Percentiles rank a stretch among this genome's conserved stretches.
Conservation (phyloP, 345 rosid genomes). For the Cardiospermum halicacabum region DNA sequence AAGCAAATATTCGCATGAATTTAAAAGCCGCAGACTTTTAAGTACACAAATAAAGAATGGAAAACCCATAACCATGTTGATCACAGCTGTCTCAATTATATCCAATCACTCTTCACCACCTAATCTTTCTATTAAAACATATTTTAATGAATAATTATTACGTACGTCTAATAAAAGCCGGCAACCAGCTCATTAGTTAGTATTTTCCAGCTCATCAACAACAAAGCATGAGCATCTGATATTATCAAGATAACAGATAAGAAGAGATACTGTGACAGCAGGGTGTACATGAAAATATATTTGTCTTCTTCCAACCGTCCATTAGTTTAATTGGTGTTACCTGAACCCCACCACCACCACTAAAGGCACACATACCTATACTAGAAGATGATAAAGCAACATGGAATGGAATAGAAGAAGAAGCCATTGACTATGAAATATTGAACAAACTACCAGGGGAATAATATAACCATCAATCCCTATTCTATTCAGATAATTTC, state of each 20-base stretch:
- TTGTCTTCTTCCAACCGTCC: not conserved
- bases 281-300: not conserved
- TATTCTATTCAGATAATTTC: constrained; percentile 15
- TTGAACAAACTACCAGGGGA: constrained; percentile 4
- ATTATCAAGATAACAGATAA: not conserved
- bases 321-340: not conserved
- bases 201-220: not conserved
- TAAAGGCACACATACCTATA: too few species aligned
- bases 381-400: too few species aligned
- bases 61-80: not conserved
- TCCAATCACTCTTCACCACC: not conserved
- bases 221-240: not conserved
- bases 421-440: not conserved
- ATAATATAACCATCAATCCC: constrained; percentile 10
- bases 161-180: too few species aligned
- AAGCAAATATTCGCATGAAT: not conserved
- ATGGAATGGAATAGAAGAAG: too few species aligned
- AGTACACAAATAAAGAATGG: not conserved
- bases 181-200: not conserved
- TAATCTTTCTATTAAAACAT: not conserved
- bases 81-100: not conserved
- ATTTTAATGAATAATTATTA: not conserved
- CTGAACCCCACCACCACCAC: too few species aligned
- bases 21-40: not conserved
- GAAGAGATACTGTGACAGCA: not conserved